These are phyloP conservation scores for Verbascum thapsus DNA, from an alignment of 257 asterid species.

Conservation along the genomic window DNA sequence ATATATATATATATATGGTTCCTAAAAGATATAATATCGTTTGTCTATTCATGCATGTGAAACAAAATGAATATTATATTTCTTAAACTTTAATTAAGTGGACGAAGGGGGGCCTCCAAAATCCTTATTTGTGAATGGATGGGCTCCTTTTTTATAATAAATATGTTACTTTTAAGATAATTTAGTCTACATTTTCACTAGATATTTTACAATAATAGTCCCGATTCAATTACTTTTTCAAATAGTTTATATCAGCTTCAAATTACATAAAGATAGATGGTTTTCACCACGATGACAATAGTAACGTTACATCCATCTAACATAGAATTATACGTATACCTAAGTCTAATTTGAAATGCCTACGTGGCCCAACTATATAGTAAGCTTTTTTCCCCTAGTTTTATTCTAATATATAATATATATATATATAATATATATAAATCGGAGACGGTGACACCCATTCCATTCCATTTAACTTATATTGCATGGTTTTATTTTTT, in stretches of 20 bases:
- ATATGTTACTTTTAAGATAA: not conserved
- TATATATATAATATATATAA: too few relatives aligned
- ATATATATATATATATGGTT: too few relatives aligned
- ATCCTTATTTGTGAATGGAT: conserved; percentile 17
- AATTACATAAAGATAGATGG: too few relatives aligned
- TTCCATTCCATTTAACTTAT: conserved; percentile 24
- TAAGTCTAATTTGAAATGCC: conserved; percentile 35
- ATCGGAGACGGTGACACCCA: conserved; percentile 32
- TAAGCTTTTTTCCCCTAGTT: not conserved
- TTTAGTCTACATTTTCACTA: not conserved
- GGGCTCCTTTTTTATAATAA: conserved; percentile 7
- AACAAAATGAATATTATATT: too few relatives aligned
- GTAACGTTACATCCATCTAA: too few relatives aligned
- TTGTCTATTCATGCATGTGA: too few relatives aligned
- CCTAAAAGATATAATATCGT: too few relatives aligned
- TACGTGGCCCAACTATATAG: conserved; percentile 18
- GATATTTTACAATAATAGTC: too few relatives aligned
- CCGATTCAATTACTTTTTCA: too few relatives aligned
- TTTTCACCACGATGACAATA: too few relatives aligned
- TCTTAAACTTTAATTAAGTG: not conserved
- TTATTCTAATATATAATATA: not conserved
- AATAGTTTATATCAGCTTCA: too few relatives aligned
- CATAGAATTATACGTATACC: not conserved
- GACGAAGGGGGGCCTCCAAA: conserved; percentile 14
- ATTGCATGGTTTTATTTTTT: conserved; percentile 30